Conservation (phyloP, 495 filamentous ascomycete species). For the Parachaetomium inaequale region DNA sequence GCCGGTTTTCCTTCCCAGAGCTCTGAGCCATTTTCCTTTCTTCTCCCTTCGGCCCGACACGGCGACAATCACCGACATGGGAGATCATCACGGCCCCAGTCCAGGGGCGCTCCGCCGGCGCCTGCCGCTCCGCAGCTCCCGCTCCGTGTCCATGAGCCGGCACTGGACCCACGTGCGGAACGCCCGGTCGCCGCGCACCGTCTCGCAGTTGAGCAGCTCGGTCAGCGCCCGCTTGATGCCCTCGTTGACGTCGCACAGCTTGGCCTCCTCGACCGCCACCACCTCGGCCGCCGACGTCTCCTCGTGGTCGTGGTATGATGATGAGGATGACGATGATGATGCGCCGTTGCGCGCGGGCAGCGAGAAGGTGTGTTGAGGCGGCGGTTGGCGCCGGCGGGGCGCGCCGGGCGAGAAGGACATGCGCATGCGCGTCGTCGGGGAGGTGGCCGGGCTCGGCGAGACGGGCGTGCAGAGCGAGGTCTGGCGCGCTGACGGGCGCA, state of each 20-base stretch:
- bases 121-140: conserved; percentile 50
- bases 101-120: conserved; percentile 41
- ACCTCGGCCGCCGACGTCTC: conserved; percentile 36
- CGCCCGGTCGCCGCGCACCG: conserved; percentile 50
- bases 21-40: background rate
- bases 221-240: conserved; percentile 63
- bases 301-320: background rate
- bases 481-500: conserved; percentile 34
- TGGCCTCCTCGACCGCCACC: conserved; percentile 51
- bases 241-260: conserved; percentile 58
- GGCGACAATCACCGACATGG: background rate
- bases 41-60: background rate
- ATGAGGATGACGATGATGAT: conserved; percentile 28
- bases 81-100: background rate
- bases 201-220: conserved; percentile 61
- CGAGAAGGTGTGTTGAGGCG: conserved; percentile 30
- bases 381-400: conserved; percentile 16
- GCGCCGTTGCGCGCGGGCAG: conserved; percentile 16
- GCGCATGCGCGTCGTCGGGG: conserved; percentile 30
- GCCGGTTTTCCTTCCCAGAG: background rate
- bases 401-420: conserved; percentile 8
- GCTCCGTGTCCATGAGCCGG: conserved; percentile 61
- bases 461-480: conserved; percentile 26
- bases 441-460: conserved; percentile 34
- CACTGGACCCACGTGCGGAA: conserved; percentile 62